These are phyloP conservation scores for Syzygium jambos DNA, from an alignment of 345 rosid species.

Conservation along the genomic window DNA sequence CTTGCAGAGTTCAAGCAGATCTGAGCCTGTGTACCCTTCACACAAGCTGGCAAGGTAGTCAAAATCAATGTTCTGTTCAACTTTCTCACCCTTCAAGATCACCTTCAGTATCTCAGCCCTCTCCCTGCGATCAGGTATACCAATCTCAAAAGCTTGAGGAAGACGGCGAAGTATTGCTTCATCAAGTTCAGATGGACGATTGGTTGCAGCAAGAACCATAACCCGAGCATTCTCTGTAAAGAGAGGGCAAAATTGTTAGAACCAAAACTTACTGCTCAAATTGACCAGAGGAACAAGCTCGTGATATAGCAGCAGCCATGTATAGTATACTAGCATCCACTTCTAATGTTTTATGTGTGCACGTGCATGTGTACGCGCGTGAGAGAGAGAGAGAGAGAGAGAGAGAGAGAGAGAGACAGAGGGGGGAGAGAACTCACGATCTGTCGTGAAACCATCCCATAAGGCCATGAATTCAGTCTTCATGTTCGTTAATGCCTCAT, in stretches of 20 bases:
- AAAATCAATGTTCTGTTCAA: slow-evolving; percentile 54
- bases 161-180: slow-evolving; percentile 93
- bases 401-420: background rate
- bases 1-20: slow-evolving; percentile 94
- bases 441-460: slow-evolving; percentile 98
- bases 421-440: slow-evolving; percentile 56
- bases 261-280: background rate
- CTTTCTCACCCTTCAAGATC: slow-evolving; percentile 66
- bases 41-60: slow-evolving; percentile 62
- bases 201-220: slow-evolving; percentile 98
- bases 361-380: background rate
- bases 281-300: background rate
- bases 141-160: slow-evolving; percentile 97
- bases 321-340: background rate
- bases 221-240: slow-evolving; percentile 76
- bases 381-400: background rate
- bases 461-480: slow-evolving; percentile 99
- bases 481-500: slow-evolving; percentile 89
- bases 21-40: slow-evolving; percentile 87
- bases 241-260: slow-evolving; percentile 1
- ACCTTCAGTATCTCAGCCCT: slow-evolving; percentile 84
- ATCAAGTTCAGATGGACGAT: slow-evolving; percentile 96
- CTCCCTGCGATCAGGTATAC: slow-evolving; percentile 66
- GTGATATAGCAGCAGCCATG: background rate
- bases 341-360: background rate